Base-by-base conservation (phyloP, 495 filamentous ascomycete genomes). In the Penicillium diatomitis region DNA sequence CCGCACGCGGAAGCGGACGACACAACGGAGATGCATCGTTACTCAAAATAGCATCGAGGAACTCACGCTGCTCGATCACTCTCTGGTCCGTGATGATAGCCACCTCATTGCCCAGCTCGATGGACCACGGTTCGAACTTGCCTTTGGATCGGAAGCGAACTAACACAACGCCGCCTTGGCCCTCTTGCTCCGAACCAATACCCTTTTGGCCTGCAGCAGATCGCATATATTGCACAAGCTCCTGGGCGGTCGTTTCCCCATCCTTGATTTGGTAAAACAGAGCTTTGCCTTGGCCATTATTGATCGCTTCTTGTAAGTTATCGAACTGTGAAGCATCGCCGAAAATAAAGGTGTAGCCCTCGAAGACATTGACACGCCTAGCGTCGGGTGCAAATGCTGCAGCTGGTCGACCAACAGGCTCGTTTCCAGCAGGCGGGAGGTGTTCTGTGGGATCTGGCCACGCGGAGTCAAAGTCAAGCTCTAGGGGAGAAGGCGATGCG, bases 341-440 rank as follows among this genome's bases (percentile, higher is more conserved):
- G 51, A 97, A 96, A 12, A 98, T 72, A 60, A 97, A 96, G 0
- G 83, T 90, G 49, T 87, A 92, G 12, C 86, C 88, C 30, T 88
- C 80, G 52, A 98, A 96, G 6, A 98, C 67, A 38, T 82, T 82
- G 9, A 73, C 63, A 11, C 92, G 75, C 4, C 67, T 60, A 0
- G 76, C 61, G 46, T 90, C 76, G 0, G 92, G 90, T 7, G 73
- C 72, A 60, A 94, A 91, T 9, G 80, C 70, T 38, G 79, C 73
- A 0, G 72, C 58, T 0, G 81, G 79, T 41, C 85, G 74, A 30
- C 79, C 71, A 8, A 75, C 69, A 0, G 84, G 83, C 55, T 97
- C 92, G 47, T 83, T 84, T 3, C 85, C 86, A 6, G 78, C 74
- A 0, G 82, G 81, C 0, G 91, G 87, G 6, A 96, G 71, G 64